Evolutionary conservation across 768 basidiomycete genomes (phyloP).

Genomic region (Guyanaporus albipodus): DNA sequence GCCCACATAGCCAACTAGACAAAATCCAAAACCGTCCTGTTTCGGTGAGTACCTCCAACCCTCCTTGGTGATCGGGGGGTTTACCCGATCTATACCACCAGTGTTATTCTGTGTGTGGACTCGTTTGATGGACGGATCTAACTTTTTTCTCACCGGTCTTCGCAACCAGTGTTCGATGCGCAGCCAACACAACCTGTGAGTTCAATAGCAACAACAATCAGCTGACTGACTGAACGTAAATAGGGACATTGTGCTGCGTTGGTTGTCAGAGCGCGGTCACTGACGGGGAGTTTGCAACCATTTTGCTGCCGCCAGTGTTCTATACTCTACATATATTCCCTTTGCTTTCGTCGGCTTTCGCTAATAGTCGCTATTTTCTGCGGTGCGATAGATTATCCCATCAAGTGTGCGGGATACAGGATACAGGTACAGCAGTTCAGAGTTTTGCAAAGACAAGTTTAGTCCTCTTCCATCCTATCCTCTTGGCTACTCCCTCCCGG

Average conservation of each 20-base stretch:
- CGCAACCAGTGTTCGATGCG: slow-evolving; percentile 93
- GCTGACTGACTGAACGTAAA: background rate
- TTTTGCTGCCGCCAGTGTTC: too few relatives aligned
- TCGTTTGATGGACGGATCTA: background rate
- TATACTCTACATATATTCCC: too few relatives aligned
- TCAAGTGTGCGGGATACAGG: slow-evolving; percentile 1
- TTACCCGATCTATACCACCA: slow-evolving; percentile 24
- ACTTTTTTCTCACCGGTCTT: background rate
- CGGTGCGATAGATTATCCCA: background rate
- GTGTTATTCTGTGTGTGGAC: slow-evolving; percentile 71
- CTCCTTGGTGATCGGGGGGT: background rate
- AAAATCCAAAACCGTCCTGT: slow-evolving; percentile 78
- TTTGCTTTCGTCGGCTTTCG: background rate
- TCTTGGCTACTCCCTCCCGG: slow-evolving; percentile 19
- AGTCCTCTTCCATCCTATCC: slow-evolving; percentile 83
- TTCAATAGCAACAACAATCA: background rate
- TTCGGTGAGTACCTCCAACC: slow-evolving; percentile 54
- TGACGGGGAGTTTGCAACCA: slow-evolving; percentile 26
- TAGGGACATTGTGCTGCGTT: slow-evolving; percentile 84
- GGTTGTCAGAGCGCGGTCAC: slow-evolving; percentile 77
- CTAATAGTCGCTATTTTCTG: slow-evolving; percentile 1
- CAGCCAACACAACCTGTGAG: slow-evolving; percentile 88
- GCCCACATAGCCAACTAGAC: slow-evolving; percentile 47
- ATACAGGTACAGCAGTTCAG: background rate
- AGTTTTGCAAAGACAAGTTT: background rate